These are phyloP conservation scores for Xerocomus potaroensis DNA, from an alignment of 768 basidiomycete species.

Conservation along the genomic window DNA sequence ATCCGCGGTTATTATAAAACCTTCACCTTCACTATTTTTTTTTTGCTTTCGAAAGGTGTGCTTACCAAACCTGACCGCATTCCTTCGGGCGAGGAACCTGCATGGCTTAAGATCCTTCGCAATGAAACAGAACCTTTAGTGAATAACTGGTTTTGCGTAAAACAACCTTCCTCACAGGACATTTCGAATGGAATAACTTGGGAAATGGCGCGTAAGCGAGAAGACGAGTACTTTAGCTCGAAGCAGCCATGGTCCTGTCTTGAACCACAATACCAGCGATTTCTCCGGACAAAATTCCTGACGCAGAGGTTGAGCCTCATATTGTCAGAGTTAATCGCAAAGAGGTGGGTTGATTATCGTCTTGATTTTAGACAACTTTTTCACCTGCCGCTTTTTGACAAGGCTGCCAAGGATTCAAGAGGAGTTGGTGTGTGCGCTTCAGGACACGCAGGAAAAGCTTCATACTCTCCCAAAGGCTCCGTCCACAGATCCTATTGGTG, in stretches of 20 bases:
- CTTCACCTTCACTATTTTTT: slow-evolving; percentile 37
- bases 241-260: slow-evolving; percentile 53
- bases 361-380: too few species aligned
- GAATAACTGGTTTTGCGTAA: slow-evolving; percentile 37
- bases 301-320: slow-evolving; percentile 55
- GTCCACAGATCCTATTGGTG: slow-evolving; percentile 52
- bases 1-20: slow-evolving; percentile 53
- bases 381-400: too few species aligned
- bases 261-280: slow-evolving; percentile 45
- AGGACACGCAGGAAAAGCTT: slow-evolving; percentile 33
- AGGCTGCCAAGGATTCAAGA: slow-evolving; percentile 60
- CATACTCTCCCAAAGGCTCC: slow-evolving; percentile 45
- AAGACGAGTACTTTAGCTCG: slow-evolving; percentile 52
- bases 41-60: too few species aligned
- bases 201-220: slow-evolving; percentile 53
- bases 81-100: slow-evolving; percentile 15
- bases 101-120: slow-evolving; percentile 54
- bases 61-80: slow-evolving; percentile 72
- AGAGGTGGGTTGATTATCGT: slow-evolving; percentile 38
- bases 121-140: slow-evolving; percentile 40
- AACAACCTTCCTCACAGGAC: slow-evolving; percentile 34
- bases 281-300: slow-evolving; percentile 53
- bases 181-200: slow-evolving; percentile 38
- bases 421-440: slow-evolving; percentile 48
- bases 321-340: slow-evolving; percentile 58